phyloP scores from a whole-genome alignment of 2,329 filamentous ascomycete genomes.

The Daldinia eschscholtzii region DNA sequence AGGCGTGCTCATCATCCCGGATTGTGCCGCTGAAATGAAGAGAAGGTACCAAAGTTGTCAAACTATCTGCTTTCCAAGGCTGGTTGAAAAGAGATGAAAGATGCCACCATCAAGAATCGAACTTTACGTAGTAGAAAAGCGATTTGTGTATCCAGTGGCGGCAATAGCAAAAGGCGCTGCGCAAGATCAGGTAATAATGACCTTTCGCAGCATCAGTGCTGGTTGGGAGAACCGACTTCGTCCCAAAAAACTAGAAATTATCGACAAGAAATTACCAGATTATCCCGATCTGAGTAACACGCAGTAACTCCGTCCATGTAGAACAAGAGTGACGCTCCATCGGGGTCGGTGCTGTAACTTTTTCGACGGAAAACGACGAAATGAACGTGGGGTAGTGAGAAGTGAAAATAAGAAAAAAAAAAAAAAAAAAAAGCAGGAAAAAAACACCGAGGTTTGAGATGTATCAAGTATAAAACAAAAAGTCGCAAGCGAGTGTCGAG shows the following conservation, averaged over 20 bases:
- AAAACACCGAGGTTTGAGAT: slow-evolving; percentile 18
- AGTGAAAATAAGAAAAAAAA: slow-evolving; percentile 36
- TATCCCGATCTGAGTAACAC: slow-evolving; percentile 43
- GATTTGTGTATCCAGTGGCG: slow-evolving; percentile 11
- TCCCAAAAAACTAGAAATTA: slow-evolving; percentile 49
- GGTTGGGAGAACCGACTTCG: slow-evolving; percentile 8
- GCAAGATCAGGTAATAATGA: slow-evolving; percentile 1
- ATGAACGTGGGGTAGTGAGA: slow-evolving; percentile 37
- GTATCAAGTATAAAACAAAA: slow-evolving; percentile 40
- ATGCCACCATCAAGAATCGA: slow-evolving; percentile 19
- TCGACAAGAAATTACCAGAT: slow-evolving; percentile 51
- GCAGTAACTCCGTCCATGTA: slow-evolving; percentile 19
- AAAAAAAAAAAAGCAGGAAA: slow-evolving; percentile 25
- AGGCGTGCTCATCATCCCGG: slow-evolving; percentile 46
- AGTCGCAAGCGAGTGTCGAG: slow-evolving; percentile 54
- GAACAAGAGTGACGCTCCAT: slow-evolving; percentile 22
- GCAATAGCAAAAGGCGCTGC: slow-evolving; percentile 8
- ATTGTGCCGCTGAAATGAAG: slow-evolving; percentile 38
- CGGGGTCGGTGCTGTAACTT: slow-evolving; percentile 31
- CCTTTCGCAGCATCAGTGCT: slow-evolving; percentile 13
- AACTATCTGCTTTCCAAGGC: slow-evolving; percentile 35
- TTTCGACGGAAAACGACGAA: slow-evolving; percentile 30
- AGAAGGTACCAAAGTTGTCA: slow-evolving; percentile 47
- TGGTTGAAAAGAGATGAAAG: slow-evolving; percentile 24
- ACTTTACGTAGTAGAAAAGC: slow-evolving; percentile 10